Evolutionary conservation across 768 basidiomycete genomes (phyloP), one percentile per base, ranked within the genome.

Genomic region (Auriscalpium microsporum): DNA sequence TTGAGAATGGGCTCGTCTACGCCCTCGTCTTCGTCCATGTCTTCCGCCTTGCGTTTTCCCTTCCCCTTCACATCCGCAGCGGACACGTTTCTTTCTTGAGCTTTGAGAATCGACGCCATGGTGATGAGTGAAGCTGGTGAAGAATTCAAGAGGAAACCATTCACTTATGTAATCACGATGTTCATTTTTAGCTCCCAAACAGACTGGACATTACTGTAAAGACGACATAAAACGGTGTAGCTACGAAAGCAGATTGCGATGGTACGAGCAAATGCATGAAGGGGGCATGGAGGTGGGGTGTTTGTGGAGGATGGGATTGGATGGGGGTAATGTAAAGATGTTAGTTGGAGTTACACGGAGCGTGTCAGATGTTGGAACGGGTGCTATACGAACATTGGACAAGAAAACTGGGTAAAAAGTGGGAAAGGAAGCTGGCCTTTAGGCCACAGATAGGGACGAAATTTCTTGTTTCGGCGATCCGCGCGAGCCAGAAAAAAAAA

Each of bases 91-190:
- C 72, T 72, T 55, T 78, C 79, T 62, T 83, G 84, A 4, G 75
- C 74, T 68, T 81, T 86, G 48, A 87, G 68, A 37, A 86, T 64
- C 5, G 85, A 80, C 45, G 85, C 76, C 87, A 89, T 89, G 52
- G 21, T 53, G 37, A 56, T 35, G 37, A 9, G 34, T 17, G 3
- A 48, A 10, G 36, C 33, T 28, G 17, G 45, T 44, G 50, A 46
- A 37, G 40, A 48, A 8, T 21, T n/a, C 19, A 37, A 19, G 35
- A 13, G 36, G 50, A 16, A 36, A 28, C 47, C 9, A 28, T 36
- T 51, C 35, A 37, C 50, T 40, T 16, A 51, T 8, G 38, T 51
- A 51, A 40, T 10, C 37, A 1, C 4, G 7, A 21, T 21, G 3
- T 21, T 21, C 21, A 21, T 21, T 21, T 21, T 21, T 21, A 21